Evolutionary conservation across 148 eudicot species (phyloP).

Genomic region (Amaranthus cruentus): DNA sequence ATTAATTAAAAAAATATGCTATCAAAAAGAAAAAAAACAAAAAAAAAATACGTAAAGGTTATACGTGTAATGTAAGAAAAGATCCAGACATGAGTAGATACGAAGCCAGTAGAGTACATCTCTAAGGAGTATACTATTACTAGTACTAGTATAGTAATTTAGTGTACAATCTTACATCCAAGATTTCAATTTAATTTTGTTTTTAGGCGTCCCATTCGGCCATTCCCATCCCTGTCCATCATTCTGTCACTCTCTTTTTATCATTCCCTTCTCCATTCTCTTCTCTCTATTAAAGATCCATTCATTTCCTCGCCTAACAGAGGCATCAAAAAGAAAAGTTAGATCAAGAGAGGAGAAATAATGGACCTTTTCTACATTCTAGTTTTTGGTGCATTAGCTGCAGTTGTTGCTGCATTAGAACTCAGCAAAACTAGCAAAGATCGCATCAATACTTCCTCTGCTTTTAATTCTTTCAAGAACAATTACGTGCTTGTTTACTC

Average conservation of each 20-base stretch:
- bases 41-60: no score
- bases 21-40: no score
- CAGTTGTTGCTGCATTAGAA: constrained; percentile 68
- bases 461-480: constrained; percentile 86
- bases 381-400: constrained; percentile 59
- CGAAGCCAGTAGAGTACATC: not conserved
- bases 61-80: no score
- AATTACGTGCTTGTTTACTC: constrained; percentile 90
- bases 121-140: not conserved
- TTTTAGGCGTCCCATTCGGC: not conserved
- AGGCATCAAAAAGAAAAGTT: not conserved
- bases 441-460: constrained; percentile 67
- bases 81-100: not conserved
- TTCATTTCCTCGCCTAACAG: no score
- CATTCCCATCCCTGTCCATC: not conserved
- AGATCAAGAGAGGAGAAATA: not conserved
- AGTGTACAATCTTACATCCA: no score
- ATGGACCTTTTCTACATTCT: constrained; percentile 85
- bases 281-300: not conserved
- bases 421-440: constrained; percentile 78
- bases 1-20: no score
- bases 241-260: not conserved
- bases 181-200: no score
- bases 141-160: no score
- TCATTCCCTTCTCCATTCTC: not conserved